phyloP scores from a whole-genome alignment of 2,329 filamentous ascomycete species.

The Ascochyta lentis region DNA sequence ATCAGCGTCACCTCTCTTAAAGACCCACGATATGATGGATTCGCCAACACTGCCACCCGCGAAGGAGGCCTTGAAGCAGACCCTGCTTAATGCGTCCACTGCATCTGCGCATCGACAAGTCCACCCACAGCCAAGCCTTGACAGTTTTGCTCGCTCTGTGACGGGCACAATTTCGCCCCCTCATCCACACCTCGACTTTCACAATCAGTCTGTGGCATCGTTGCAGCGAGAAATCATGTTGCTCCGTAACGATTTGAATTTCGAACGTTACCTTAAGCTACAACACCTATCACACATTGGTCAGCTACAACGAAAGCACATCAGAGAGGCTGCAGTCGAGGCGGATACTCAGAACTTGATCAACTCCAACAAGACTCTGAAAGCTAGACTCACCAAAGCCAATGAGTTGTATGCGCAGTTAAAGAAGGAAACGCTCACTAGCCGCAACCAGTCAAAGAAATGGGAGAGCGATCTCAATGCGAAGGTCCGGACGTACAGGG shows the following conservation, averaged over 20 bases:
- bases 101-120: slow-evolving; percentile 25
- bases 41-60: slow-evolving; percentile 69
- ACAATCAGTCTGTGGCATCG: slow-evolving; percentile 50
- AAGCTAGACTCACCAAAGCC: slow-evolving; percentile 74
- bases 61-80: slow-evolving; percentile 35
- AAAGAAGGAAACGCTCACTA: slow-evolving; percentile 74
- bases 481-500: slow-evolving; percentile 70
- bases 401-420: slow-evolving; percentile 73
- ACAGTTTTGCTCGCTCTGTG: slow-evolving; percentile 41
- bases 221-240: slow-evolving; percentile 77
- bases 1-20: slow-evolving; percentile 56
- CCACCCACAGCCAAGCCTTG: slow-evolving; percentile 38
- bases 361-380: slow-evolving; percentile 76
- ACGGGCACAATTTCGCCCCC: slow-evolving; percentile 33
- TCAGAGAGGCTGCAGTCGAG: slow-evolving; percentile 78
- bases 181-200: slow-evolving; percentile 36
- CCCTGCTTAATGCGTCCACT: slow-evolving; percentile 24
- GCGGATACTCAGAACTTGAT: slow-evolving; percentile 83
- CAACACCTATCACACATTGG: slow-evolving; percentile 84
- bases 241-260: slow-evolving; percentile 80
- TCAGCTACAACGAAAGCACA: slow-evolving; percentile 74
- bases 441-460: slow-evolving; percentile 75
- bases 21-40: slow-evolving; percentile 56
- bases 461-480: slow-evolving; percentile 75
- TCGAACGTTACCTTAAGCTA: slow-evolving; percentile 82